Evolutionary conservation across 768 basidiomycete genomes (phyloP), one percentile per base, ranked within the genome.

Genomic region (Trametes villosa): DNA sequence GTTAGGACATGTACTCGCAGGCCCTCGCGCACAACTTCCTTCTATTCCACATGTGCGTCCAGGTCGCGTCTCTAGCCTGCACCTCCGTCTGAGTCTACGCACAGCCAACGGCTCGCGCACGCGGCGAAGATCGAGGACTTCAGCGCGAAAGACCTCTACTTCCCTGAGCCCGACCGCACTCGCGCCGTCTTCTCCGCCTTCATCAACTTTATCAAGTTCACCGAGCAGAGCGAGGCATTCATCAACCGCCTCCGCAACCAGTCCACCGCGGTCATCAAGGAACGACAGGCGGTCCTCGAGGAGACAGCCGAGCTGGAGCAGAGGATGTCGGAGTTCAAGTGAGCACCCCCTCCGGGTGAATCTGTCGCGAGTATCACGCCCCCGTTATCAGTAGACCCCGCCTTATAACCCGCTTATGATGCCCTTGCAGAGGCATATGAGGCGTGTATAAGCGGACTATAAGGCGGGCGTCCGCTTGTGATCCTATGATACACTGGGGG

Each of bases 191-290:
- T 97, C 63, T 92, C 92, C 34, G 93, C 90, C 2, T 90, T 96
- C 66, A 92, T 96, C 78, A 97, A 97, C 75, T 93, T 96, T 72
- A 85, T 94, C 74, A 93, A 92, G 74, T 96, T 95, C 72, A 87
- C 86, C 15, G 90, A 88, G 65, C 89, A 92, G 65, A 87, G 86
- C 66, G 79, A 83, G 40, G 73, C 80, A 2, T 86, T 89, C 60
- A 78, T 89, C 18, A 78, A 78, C 56, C 79, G 81, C n/a, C 75
- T 94, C 26, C 82, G 86, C 42, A 83, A 86, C 13, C 78, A 81
- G 59, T 87, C 86, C 12, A 74, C 84, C 18, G 72, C 79, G 13
- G 68, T 89, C 27, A 76, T 84, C 49, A 74, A 84, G 31, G 86
- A 92, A 65, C 80, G 90, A n/a, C 84, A 86, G 44, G 79, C 82